These are phyloP conservation scores for Stipa capillata DNA, from an alignment of 176 grass and related monocot genomes.

Conservation along the genomic window DNA sequence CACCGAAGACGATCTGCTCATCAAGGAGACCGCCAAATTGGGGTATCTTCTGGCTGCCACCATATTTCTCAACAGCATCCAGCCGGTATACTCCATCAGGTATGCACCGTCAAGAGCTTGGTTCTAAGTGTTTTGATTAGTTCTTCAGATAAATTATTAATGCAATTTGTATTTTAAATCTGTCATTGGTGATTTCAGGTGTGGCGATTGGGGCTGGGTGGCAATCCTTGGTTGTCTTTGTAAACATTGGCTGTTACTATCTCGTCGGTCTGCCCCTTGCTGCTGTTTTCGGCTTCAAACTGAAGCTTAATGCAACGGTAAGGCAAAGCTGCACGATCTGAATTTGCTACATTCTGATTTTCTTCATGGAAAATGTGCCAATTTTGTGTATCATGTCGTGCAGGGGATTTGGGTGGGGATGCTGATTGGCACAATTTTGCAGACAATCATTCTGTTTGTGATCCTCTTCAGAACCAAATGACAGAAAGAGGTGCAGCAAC, in stretches of 20 bases:
- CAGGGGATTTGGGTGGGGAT: conserved; percentile 79
- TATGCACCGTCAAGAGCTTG: neutral
- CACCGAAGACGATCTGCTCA: conserved; percentile 12
- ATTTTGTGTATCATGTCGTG: neutral
- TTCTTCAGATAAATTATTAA: neutral
- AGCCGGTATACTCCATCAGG: conserved; percentile 72
- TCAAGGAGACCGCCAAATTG: conserved; percentile 34
- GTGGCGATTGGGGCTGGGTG: conserved; percentile 77
- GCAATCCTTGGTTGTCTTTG: conserved; percentile 56
- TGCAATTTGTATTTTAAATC: neutral
- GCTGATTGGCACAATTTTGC: conserved; percentile 43
- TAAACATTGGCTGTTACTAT: conserved; percentile 65
- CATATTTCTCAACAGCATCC: conserved; percentile 69
- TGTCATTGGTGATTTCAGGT: conserved; percentile 4
- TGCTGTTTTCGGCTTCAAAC: conserved; percentile 50
- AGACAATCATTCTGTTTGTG: conserved; percentile 44
- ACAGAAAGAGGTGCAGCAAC: conserved; percentile 44
- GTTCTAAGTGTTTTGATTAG: neutral
- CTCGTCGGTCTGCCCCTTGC: conserved; percentile 52
- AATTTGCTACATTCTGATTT: neutral
- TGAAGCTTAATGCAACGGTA: conserved; percentile 39
- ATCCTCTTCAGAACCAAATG: conserved; percentile 62
- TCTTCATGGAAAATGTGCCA: neutral
- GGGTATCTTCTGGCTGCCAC: conserved; percentile 46
- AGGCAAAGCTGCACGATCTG: neutral